phyloP scores from a whole-genome alignment of 345 rosid genomes.

The Citrus medica region DNA sequence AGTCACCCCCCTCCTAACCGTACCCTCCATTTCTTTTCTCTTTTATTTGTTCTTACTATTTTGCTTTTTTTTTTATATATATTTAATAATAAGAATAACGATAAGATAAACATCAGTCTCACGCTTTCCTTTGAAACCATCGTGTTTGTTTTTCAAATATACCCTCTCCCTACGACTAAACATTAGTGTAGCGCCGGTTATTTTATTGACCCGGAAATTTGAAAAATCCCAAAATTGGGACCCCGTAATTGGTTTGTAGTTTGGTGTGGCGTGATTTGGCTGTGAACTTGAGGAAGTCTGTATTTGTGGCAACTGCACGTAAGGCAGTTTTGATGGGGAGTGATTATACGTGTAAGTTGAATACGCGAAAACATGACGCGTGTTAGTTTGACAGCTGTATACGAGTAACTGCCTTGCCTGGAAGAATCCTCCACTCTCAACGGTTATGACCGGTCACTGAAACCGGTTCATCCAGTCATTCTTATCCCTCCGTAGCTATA shows the following conservation, averaged over 20 bases:
- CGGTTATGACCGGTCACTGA: constrained; percentile 48
- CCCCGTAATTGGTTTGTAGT: not conserved
- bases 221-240: not conserved
- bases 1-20: constrained; percentile 20
- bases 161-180: constrained; percentile 18
- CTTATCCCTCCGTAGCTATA: constrained; percentile 26
- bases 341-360: constrained; percentile 42
- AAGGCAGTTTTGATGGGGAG: constrained; percentile 9
- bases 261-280: constrained; percentile 13
- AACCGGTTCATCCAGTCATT: constrained; percentile 55
- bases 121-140: not conserved
- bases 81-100: not conserved
- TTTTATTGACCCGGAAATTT: not conserved
- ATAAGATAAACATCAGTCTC: constrained; percentile 11
- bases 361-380: constrained; percentile 35
- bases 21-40: not conserved
- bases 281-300: constrained; percentile 20
- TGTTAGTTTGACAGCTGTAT: constrained; percentile 61
- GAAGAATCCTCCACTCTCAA: constrained; percentile 40
- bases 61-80: not conserved
- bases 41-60: not conserved
- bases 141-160: not conserved
- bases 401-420: constrained; percentile 65
- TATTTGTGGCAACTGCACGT: constrained; percentile 21
- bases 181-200: not conserved